Percentiles rank a stretch among this genome's conserved stretches.
These are phyloP conservation scores for Paulownia fortunei DNA, from an alignment of 257 asterid genomes.

Conservation along the genomic window DNA sequence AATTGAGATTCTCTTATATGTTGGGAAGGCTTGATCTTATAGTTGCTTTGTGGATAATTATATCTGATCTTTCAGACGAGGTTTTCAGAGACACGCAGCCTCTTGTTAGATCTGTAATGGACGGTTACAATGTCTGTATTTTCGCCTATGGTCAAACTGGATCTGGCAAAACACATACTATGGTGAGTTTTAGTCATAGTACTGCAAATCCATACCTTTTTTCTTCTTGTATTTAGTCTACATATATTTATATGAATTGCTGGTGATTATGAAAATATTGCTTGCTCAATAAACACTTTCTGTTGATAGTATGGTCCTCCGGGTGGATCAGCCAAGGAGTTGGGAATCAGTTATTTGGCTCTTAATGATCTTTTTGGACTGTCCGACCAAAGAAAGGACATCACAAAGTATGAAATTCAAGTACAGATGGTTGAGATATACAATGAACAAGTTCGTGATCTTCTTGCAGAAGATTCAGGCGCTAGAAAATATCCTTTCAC, in stretches of 20 bases:
- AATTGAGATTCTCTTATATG: slow-evolving; percentile 12
- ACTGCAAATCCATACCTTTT: background rate
- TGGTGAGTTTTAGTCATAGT: slow-evolving; percentile 58
- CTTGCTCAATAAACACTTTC: slow-evolving; percentile 6
- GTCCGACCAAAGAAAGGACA: slow-evolving; percentile 65
- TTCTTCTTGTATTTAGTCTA: background rate
- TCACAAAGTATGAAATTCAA: slow-evolving; percentile 65
- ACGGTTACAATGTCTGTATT: slow-evolving; percentile 86
- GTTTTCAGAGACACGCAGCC: slow-evolving; percentile 74
- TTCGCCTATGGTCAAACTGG: slow-evolving; percentile 98
- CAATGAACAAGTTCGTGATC: slow-evolving; percentile 90
- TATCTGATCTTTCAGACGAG: slow-evolving; percentile 57
- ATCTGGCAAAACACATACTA: slow-evolving; percentile 94
- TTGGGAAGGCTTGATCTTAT: slow-evolving; percentile 17
- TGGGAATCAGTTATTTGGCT: slow-evolving; percentile 82
- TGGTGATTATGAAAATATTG: background rate
- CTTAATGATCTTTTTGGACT: slow-evolving; percentile 75
- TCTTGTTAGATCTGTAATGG: slow-evolving; percentile 92
- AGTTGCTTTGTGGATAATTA: background rate
- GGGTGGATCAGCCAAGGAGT: slow-evolving; percentile 52
- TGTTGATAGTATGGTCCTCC: slow-evolving; percentile 68
- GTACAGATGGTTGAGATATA: slow-evolving; percentile 97
- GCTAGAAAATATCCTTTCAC: slow-evolving; percentile 76
- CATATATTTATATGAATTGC: background rate
- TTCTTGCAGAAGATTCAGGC: slow-evolving; percentile 70